phyloP scores from a whole-genome alignment of 2,329 filamentous ascomycete species.

The Phialocephala sp. region DNA sequence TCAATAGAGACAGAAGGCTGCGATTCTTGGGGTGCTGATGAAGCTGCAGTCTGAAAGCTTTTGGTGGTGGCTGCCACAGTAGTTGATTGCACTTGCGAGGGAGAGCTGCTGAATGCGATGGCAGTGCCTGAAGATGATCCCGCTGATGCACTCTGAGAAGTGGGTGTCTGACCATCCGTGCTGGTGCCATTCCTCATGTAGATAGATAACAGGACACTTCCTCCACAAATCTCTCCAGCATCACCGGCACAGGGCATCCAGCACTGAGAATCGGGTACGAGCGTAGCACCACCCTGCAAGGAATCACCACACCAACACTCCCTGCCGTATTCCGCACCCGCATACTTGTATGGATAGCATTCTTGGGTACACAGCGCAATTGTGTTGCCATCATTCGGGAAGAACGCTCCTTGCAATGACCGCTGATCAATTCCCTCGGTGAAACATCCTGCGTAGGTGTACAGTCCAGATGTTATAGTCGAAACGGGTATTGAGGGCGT shows the following conservation, averaged over 20 bases:
- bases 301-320: slow-evolving; percentile 10
- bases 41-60: too few relatives aligned
- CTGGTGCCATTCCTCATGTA: slow-evolving; percentile 2
- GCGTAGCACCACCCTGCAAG: background rate
- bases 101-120: background rate
- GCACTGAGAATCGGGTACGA: background rate
- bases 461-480: background rate
- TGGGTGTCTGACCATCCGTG: background rate
- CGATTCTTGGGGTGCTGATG: too few relatives aligned
- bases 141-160: background rate
- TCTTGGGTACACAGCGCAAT: background rate
- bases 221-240: slow-evolving; percentile 12
- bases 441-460: background rate
- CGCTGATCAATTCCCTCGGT: background rate
- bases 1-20: too few relatives aligned
- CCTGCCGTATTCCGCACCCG: background rate
- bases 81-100: background rate
- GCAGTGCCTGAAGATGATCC: background rate
- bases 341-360: slow-evolving; percentile 5
- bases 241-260: slow-evolving; percentile 9
- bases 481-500: background rate
- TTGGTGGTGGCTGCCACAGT: too few relatives aligned
- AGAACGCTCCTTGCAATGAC: background rate
- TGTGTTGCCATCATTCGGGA: background rate
- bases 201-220: background rate